phyloP scores from a whole-genome alignment of 495 filamentous ascomycete genomes.

The Elaphomyces granulatus region DNA sequence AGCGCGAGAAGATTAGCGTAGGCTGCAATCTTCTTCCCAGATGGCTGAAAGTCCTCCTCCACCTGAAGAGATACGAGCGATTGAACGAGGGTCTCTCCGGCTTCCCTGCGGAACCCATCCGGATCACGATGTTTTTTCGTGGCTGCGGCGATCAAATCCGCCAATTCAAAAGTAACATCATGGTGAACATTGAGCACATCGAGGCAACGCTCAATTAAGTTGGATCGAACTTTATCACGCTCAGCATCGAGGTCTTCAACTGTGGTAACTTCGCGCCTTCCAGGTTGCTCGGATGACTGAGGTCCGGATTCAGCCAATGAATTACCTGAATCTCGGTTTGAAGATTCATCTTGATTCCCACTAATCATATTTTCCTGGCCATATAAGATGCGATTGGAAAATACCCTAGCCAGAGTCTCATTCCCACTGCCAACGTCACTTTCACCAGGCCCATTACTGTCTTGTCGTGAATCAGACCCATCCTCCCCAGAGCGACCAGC shows the following conservation, averaged over 20 bases:
- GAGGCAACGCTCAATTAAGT: conserved; percentile 76
- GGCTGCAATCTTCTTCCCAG: conserved; percentile 75
- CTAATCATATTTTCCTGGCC: conserved; percentile 18
- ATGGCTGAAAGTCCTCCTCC: conserved; percentile 53
- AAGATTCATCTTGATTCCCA: conserved; percentile 16
- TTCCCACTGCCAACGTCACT: conserved; percentile 19
- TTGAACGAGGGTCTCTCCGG: conserved; percentile 68
- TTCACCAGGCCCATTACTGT: conserved; percentile 12
- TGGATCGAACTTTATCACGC: conserved; percentile 53
- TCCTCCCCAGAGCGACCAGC: conserved; percentile 15
- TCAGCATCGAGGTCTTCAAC: conserved; percentile 74
- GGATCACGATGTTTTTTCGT: conserved; percentile 54
- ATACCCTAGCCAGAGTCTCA: conserved; percentile 21
- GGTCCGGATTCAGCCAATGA: conserved; percentile 3
- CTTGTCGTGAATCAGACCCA: conserved; percentile 10
- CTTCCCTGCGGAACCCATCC: conserved; percentile 49
- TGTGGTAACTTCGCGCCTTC: conserved; percentile 35
- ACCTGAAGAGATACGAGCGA: conserved; percentile 73
- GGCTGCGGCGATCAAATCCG: conserved; percentile 68
- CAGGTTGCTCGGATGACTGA: conserved; percentile 17
- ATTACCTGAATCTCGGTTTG: conserved; percentile 3
- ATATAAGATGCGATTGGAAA: conserved; percentile 21
- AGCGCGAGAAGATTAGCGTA: conserved; percentile 88
- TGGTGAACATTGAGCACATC: conserved; percentile 80
- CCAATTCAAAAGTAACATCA: conserved; percentile 80